Base-by-base conservation (phyloP, 768 basidiomycete genomes). In the Leccinum longicurvipes region DNA sequence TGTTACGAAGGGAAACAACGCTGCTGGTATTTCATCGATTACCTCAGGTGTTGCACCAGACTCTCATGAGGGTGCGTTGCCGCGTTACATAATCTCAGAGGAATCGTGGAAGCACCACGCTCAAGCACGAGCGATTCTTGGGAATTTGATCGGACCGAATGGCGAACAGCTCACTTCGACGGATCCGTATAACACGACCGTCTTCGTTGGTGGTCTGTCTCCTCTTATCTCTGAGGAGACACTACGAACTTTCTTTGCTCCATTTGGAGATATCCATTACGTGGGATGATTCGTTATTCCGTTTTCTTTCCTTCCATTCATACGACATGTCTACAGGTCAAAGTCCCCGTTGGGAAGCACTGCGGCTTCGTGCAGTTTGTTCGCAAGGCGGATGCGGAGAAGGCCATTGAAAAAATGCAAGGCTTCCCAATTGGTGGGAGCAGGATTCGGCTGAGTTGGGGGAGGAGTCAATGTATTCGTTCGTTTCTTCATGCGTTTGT, bases 301-400 rank as follows among this genome's bases (percentile, higher is more conserved):
- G 24, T 56, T 6, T 57, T 47, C 27, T 36, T 36, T 48, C 39
- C 8, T 3, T 50, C 56, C 48, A 44, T 45, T 47, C 28, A 65
- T 17, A 25, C 36, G 51, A 28, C 9, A 51, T 28, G 25, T 41
- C 63, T 28, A 44, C 61, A 92, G 91, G 93, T 96, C 67, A 96
- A 95, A 72, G 93, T 97, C n/a, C 94, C 94, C 11, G 87, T 91
- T 44, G 93, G 92, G 50, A 96, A 96, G 67, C 91, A 94, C 60
- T 97, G 94, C 63, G 94, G 94, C 1, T 97, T 97, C 65, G 94
- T 97, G 45, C 94, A 97, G 73, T 97, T 93, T 64, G 90, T 96
- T 25, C 82, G 86, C 60, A 93, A 96, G 72, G 84, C 83, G 10
- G 94, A 97, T 72, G 94, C 94, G 11, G 93, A 95, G 71, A 79